These are phyloP conservation scores for Ilex asprella DNA, from an alignment of 257 asterid species.

Conservation along the genomic window DNA sequence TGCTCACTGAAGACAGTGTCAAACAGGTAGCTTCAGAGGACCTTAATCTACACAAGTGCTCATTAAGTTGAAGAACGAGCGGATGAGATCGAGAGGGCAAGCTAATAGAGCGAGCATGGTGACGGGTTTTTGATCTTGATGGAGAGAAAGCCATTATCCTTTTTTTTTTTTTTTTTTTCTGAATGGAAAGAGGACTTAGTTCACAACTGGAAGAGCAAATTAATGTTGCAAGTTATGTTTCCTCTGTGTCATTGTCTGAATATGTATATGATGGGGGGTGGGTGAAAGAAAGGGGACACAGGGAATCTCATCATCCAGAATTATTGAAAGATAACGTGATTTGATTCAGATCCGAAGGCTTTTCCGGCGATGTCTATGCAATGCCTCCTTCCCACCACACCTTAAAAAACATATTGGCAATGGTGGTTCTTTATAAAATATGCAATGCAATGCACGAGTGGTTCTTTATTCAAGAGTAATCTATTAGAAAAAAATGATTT, in stretches of 20 bases:
- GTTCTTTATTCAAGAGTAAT: too few relatives aligned
- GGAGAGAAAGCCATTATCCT: constrained; percentile 34
- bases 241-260: too few relatives aligned
- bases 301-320: neutral
- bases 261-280: neutral
- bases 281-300: neutral
- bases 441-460: too few relatives aligned
- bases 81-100: constrained; percentile 31
- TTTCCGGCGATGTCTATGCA: neutral
- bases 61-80: constrained; percentile 25
- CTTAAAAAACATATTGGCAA: too few relatives aligned
- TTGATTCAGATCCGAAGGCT: neutral
- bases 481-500: too few relatives aligned
- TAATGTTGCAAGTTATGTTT: too few relatives aligned
- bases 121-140: constrained; percentile 21
- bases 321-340: neutral
- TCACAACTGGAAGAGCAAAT: too few relatives aligned
- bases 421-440: too few relatives aligned
- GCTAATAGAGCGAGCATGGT: constrained; percentile 39
- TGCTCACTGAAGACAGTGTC: constrained; percentile 13
- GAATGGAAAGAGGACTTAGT: too few relatives aligned
- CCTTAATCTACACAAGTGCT: constrained; percentile 17
- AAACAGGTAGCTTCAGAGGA: constrained; percentile 22
- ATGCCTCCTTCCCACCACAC: neutral
- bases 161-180: neutral